Conservation (phyloP, 108 stramenopile species). For the Nitzschia sp. region DNA sequence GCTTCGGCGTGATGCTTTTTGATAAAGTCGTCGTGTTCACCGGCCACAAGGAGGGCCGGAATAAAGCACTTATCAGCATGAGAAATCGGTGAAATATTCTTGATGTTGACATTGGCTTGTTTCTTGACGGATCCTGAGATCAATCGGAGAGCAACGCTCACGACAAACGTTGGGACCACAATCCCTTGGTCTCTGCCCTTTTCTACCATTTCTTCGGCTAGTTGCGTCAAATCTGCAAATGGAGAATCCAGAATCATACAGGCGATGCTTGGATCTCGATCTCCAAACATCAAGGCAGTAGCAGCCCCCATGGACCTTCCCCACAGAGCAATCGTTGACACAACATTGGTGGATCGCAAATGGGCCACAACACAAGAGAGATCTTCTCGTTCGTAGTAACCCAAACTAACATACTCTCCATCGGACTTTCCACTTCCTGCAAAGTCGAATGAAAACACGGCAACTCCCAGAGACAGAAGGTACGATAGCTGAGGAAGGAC, state of each 20-base stretch:
- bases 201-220: slow-evolving; percentile 97
- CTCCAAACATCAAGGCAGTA: slow-evolving; percentile 96
- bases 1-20: slow-evolving; percentile 79
- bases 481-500: slow-evolving; percentile 89
- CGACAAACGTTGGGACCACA: slow-evolving; percentile 75
- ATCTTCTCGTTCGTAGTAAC: slow-evolving; percentile 97
- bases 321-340: slow-evolving; percentile 96
- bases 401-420: slow-evolving; percentile 96
- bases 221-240: slow-evolving; percentile 90
- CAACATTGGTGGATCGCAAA: slow-evolving; percentile 88
- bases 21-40: slow-evolving; percentile 95
- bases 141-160: slow-evolving; percentile 80
- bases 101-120: slow-evolving; percentile 91
- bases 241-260: slow-evolving; percentile 97
- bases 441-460: slow-evolving; percentile 98
- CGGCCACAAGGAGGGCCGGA: slow-evolving; percentile 94
- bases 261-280: slow-evolving; percentile 95
- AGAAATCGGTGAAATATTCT: slow-evolving; percentile 82
- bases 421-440: slow-evolving; percentile 96
- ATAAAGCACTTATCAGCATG: slow-evolving; percentile 93
- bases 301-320: slow-evolving; percentile 99
- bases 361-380: slow-evolving; percentile 89
- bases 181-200: slow-evolving; percentile 91
- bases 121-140: slow-evolving; percentile 85
- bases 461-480: slow-evolving; percentile 87